phyloP scores from a whole-genome alignment of 2,329 filamentous ascomycete genomes.

The Aspergillus sp. region DNA sequence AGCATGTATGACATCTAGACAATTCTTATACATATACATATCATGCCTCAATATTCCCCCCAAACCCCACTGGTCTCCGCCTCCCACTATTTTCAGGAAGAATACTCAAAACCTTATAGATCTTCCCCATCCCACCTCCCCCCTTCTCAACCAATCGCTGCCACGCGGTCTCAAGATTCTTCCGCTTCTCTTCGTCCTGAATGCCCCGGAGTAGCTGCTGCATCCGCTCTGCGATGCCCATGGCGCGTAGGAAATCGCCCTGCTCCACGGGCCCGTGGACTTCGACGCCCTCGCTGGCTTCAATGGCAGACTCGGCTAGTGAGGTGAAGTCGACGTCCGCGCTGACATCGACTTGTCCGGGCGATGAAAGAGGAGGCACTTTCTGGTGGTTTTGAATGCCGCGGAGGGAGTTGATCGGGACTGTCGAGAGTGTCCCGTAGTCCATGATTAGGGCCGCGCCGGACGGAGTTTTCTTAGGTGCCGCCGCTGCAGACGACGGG shows the following conservation, averaged over 20 bases:
- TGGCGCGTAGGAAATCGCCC: slow-evolving; percentile 63
- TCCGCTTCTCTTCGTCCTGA: slow-evolving; percentile 45
- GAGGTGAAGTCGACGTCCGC: slow-evolving; percentile 91
- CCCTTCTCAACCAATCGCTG: slow-evolving; percentile 75
- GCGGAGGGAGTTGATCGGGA: slow-evolving; percentile 82
- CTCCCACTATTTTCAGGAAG: slow-evolving; percentile 68
- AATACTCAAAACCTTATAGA: slow-evolving; percentile 90
- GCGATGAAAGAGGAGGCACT: slow-evolving; percentile 69
- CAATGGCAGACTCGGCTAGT: slow-evolving; percentile 70
- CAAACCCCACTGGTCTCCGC: slow-evolving; percentile 82
- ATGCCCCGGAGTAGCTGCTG: slow-evolving; percentile 52
- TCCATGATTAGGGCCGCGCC: slow-evolving; percentile 93
- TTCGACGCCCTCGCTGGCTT: slow-evolving; percentile 70
- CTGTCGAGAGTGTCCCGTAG: slow-evolving; percentile 71
- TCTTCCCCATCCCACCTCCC: slow-evolving; percentile 79
- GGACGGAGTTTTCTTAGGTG: slow-evolving; percentile 54
- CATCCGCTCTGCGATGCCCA: slow-evolving; percentile 77
- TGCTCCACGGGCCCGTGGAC: slow-evolving; percentile 89
- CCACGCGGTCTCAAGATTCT: slow-evolving; percentile 65
- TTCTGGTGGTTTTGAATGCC: slow-evolving; percentile 71
- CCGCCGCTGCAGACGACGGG: slow-evolving; percentile 14
- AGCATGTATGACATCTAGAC: not conserved
- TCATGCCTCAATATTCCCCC: slow-evolving; percentile 48
- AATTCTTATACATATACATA: not conserved
- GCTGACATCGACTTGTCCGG: slow-evolving; percentile 78